Conservation (phyloP, 495 filamentous ascomycete genomes). For the Tricharina praecox region DNA sequence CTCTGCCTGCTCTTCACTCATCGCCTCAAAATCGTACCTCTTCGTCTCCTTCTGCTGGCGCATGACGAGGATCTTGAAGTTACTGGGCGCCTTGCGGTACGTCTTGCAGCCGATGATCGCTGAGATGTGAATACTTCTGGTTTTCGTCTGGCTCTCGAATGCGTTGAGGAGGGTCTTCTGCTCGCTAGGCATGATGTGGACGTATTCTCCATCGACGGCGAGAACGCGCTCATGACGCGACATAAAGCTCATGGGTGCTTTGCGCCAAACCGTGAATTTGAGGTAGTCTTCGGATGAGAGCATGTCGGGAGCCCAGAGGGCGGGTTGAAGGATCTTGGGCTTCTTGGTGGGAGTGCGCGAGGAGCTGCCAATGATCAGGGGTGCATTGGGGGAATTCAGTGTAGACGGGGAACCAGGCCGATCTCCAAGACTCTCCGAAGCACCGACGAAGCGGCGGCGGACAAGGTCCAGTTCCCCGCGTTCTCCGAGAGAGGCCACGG, state of each 20-base stretch:
- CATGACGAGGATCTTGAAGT: conserved; percentile 44
- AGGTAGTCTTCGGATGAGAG: conserved; percentile 36
- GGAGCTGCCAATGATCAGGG: conserved; percentile 38
- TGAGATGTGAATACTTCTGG: conserved; percentile 77
- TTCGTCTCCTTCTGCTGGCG: conserved; percentile 52
- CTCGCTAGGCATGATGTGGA: conserved; percentile 73
- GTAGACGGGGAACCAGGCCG: conserved; percentile 59
- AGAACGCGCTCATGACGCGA: conserved; percentile 67
- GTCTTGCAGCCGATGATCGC: conserved; percentile 90
- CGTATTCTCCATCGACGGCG: conserved; percentile 83
- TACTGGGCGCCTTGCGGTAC: conserved; percentile 72
- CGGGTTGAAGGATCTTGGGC: conserved; percentile 52
- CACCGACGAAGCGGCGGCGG: conserved; percentile 49
- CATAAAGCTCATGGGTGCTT: conserved; percentile 85
- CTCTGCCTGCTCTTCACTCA: conserved; percentile 56
- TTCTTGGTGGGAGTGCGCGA: conserved; percentile 36
- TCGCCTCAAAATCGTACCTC: conserved; percentile 90
- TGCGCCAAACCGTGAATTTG: conserved; percentile 80
- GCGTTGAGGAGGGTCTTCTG: conserved; percentile 33
- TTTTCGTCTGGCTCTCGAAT: conserved; percentile 52
- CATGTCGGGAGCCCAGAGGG: conserved; percentile 56
- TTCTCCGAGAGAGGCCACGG: conserved; percentile 72
- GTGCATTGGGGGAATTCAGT: conserved; percentile 66
- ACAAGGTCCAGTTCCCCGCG: conserved; percentile 72
- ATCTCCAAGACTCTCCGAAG: conserved; percentile 25